Evolutionary conservation across 352 stramenopile genomes (phyloP).

Genomic region (Phytophthora citricola): DNA sequence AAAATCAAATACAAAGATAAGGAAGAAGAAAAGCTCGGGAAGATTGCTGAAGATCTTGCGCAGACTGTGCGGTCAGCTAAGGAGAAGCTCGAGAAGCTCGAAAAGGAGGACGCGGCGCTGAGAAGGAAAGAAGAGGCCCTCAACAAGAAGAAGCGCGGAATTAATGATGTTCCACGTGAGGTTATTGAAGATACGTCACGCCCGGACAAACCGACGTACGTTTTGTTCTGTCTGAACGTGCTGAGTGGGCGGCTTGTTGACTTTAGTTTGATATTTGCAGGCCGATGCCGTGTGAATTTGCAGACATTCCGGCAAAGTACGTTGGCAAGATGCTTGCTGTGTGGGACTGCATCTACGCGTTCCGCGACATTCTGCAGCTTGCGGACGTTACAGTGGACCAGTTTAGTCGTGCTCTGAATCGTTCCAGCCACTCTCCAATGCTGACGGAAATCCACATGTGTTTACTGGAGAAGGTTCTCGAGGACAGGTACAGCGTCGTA

Average conservation of each 20-base stretch:
- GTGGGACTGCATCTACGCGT: slow-evolving; percentile 86
- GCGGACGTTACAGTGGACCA: slow-evolving; percentile 71
- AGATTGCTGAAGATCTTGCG: slow-evolving; percentile 79
- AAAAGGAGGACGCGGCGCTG: slow-evolving; percentile 84
- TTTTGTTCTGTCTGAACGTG: slow-evolving; percentile 5
- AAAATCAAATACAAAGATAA: slow-evolving; percentile 93
- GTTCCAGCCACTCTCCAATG: slow-evolving; percentile 54
- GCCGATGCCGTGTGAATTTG: slow-evolving; percentile 61
- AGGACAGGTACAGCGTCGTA: slow-evolving; percentile 51
- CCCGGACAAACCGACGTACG: slow-evolving; percentile 74
- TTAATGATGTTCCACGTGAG: slow-evolving; percentile 54
- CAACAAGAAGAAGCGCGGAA: slow-evolving; percentile 79
- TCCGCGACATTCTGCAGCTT: slow-evolving; percentile 68
- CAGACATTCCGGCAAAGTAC: slow-evolving; percentile 48
- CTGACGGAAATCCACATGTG: slow-evolving; percentile 88
- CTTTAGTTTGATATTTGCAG: slow-evolving; percentile 33
- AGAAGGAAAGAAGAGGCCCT: slow-evolving; percentile 84
- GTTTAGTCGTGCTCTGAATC: slow-evolving; percentile 56
- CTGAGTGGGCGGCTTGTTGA: not conserved
- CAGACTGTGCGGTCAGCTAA: slow-evolving; percentile 78
- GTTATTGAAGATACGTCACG: slow-evolving; percentile 42
- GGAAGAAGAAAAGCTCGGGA: slow-evolving; percentile 87
- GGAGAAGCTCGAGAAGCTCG: slow-evolving; percentile 86
- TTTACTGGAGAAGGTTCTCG: slow-evolving; percentile 80
- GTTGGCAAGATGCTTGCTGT: slow-evolving; percentile 69